Evolutionary conservation across 1,139 yeast species (phyloP).

Genomic region (Suhomyces yuchorum): DNA sequence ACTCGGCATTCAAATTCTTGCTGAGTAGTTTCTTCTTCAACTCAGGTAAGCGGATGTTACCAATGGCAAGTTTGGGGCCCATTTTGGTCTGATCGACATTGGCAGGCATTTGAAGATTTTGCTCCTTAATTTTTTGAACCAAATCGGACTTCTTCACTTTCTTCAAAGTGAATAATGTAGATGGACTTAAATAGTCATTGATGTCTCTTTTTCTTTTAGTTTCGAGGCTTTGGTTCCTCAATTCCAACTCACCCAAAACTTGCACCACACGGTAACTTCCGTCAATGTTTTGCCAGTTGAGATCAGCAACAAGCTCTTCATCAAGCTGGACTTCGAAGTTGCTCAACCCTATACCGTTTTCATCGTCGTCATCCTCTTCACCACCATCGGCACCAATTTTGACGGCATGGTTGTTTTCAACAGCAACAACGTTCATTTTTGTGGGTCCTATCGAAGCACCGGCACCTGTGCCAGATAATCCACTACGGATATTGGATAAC

Average conservation of each 20-base stretch:
- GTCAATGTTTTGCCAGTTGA: constrained; percentile 84
- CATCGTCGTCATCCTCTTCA: constrained; percentile 15
- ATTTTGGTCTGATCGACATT: constrained; percentile 12
- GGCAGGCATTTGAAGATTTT: constrained; percentile 8
- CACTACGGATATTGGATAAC: constrained; percentile 37
- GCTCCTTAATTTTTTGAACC: constrained; percentile 16
- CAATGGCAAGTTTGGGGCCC: constrained; percentile 66
- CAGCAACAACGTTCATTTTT: constrained; percentile 35
- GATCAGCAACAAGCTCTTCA: constrained; percentile 57
- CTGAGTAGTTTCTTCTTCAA: constrained; percentile 63
- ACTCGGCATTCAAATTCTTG: constrained; percentile 74
- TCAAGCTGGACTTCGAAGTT: constrained; percentile 76
- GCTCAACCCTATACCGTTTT: constrained; percentile 43
- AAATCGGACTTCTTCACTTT: constrained; percentile 25
- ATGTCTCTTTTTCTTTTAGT: constrained; percentile 23
- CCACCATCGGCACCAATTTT: constrained; percentile 55
- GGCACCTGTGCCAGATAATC: constrained; percentile 27
- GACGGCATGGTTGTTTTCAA: constrained; percentile 44
- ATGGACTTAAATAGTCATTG: constrained; percentile 35
- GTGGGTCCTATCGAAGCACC: constrained; percentile 19
- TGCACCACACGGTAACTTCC: constrained; percentile 85
- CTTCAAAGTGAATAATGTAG: constrained; percentile 42
- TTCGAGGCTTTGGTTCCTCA: constrained; percentile 32
- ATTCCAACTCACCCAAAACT: constrained; percentile 69
- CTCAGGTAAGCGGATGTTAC: constrained; percentile 85